Base-by-base conservation (phyloP, 257 asterid species). In the Thymus mandschuricus region DNA sequence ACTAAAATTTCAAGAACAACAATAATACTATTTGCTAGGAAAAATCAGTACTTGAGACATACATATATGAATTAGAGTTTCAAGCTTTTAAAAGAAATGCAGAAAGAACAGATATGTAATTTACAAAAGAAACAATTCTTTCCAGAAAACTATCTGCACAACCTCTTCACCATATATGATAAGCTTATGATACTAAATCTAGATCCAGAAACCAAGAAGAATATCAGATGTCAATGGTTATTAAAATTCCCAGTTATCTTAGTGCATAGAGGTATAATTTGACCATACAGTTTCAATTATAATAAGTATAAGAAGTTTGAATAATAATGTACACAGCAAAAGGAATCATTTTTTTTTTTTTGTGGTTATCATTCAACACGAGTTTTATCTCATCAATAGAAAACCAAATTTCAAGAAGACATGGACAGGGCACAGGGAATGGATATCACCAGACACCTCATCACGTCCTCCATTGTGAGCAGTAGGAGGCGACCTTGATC, bases 371-470 rank as follows among this genome's bases (percentile, higher is more conserved):
- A 10, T 50, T 49, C 43, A 27, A 44, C 64, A 52, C 40, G 63
- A 45, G 0, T 33, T 35, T 35, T 33, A 62, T 48, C 51, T 48
- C 30, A 69, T 34, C 77, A 61, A 60, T 10, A 54, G 29, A 60
- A 27, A 27, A 71, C 15, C 49, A 55, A 71, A 51, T 30, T 33
- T 71, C 8, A 60, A 27, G 30, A 51, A 73, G 10, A 62, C 45
- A 73, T 54, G 64, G 74, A 74, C 31, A 38, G 60, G 44, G 69
- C 59, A 78, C 62, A 75, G 82, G 74, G 81, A 72, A 73, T 74
- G 86, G 80, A 83, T 89, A 85, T 89, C 92, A 89, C 89, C 90
- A 84, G 92, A 84, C 86, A 95, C 99, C 99, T 92, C 92, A 76
- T 87, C 81, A 75, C 69, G 95, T 61, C 82, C 83, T 81, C 95